These are phyloP conservation scores for Xylaria palmicola DNA, from an alignment of 495 filamentous ascomycete species.

Conservation along the genomic window DNA sequence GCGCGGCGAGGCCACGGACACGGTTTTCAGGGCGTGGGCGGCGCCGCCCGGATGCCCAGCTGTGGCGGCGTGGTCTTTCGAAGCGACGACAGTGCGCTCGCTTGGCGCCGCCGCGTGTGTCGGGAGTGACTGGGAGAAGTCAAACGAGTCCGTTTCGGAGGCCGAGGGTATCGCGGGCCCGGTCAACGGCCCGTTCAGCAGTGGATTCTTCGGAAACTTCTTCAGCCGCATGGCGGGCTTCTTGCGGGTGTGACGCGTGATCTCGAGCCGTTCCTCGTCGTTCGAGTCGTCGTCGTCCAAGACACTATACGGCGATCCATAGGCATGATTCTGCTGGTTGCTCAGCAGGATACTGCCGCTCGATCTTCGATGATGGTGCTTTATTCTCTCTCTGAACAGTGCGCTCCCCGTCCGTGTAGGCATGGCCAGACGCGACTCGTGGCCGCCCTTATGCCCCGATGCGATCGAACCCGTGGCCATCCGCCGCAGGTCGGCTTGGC, in stretches of 20 bases:
- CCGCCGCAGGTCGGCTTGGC: constrained; percentile 60
- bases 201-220: constrained; percentile 26
- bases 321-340: neutral
- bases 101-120: constrained; percentile 14
- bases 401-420: constrained; percentile 3
- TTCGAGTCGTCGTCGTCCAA: constrained; percentile 41
- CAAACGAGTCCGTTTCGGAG: constrained; percentile 25
- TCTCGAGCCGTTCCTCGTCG: constrained; percentile 44
- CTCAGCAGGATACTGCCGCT: constrained; percentile 26
- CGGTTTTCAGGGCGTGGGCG: constrained; percentile 13
- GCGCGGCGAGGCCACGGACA: constrained; percentile 23
- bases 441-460: neutral
- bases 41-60: neutral
- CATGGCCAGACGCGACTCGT: constrained; percentile 6
- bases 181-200: constrained; percentile 21
- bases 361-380: constrained; percentile 23
- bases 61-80: neutral
- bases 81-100: neutral
- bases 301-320: constrained; percentile 25
- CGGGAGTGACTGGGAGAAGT: constrained; percentile 36
- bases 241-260: constrained; percentile 21
- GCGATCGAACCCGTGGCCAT: constrained; percentile 34
- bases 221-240: constrained; percentile 31
- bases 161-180: constrained; percentile 18
- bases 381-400: constrained; percentile 19